Evolutionary conservation across 2,329 filamentous ascomycete species (phyloP).

Genomic region (Aspergillus tubingensis): DNA sequence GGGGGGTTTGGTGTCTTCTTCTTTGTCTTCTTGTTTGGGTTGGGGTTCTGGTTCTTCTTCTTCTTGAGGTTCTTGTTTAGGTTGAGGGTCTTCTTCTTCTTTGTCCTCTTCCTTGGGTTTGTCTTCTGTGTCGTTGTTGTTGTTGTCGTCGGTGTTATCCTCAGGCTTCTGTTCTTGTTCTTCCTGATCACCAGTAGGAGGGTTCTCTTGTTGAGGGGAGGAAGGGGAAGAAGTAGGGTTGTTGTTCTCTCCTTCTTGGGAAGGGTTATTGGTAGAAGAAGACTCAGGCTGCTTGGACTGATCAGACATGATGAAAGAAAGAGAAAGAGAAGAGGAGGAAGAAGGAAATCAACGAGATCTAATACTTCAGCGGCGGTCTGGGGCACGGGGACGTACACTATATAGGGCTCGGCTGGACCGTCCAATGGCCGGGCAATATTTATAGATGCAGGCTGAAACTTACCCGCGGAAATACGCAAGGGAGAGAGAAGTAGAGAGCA

Average conservation of each 20-base stretch:
- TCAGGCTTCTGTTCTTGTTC: slow-evolving; percentile 6
- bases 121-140: slow-evolving; percentile 20
- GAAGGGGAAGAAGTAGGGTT: not conserved
- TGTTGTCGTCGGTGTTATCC: slow-evolving; percentile 18
- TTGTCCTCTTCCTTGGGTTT: slow-evolving; percentile 18
- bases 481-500: not conserved
- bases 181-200: not conserved
- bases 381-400: slow-evolving; percentile 12
- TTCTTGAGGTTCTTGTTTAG: slow-evolving; percentile 30
- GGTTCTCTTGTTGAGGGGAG: slow-evolving; percentile 6
- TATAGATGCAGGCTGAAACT: not conserved
- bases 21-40: slow-evolving; percentile 32
- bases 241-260: slow-evolving; percentile 11
- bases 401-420: slow-evolving; percentile 1
- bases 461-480: not conserved
- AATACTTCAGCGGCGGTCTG: not conserved
- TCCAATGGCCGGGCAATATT: slow-evolving; percentile 1
- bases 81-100: not conserved
- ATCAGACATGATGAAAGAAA: slow-evolving; percentile 32
- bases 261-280: not conserved
- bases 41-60: slow-evolving; percentile 25
- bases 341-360: not conserved
- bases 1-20: slow-evolving; percentile 13
- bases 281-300: slow-evolving; percentile 11
- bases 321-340: slow-evolving; percentile 18